Evolutionary conservation across 164 flowering plant species (phyloP), one percentile per base, ranked within the genome.

Genomic region (Aristolochia fimbriata): DNA sequence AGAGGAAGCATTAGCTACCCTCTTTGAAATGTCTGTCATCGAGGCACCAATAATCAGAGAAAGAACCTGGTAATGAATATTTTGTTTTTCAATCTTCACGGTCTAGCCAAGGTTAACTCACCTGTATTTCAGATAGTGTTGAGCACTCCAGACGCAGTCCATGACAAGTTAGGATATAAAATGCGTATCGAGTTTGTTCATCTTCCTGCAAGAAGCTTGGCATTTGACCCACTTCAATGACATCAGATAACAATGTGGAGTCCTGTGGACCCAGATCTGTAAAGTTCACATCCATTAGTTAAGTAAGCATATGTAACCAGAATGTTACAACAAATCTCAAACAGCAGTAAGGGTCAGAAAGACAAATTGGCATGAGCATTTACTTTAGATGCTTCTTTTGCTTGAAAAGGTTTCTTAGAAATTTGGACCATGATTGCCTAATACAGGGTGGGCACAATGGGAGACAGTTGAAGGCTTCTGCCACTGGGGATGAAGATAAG

Each of bases 251-350:
- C 17, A 90, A 74, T 41, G 90, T 78, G 53, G 97, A 87, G 67
- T 90, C 99, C 59, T 79, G 88, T 46, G 96, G 99, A 69, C 96
- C 83, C 69, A 91, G 66, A 71, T 91, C 98, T 91, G 85, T 10
- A 37, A 37, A 37, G 0, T 37, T 37, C 12, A 7, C 9, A 37
- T 37, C 1, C 8, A 10, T 10, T 37, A 37, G 10, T 37, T 10
- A 37, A 37, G 8, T 37, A 37, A 37, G 43, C 53, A 65, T 55
- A 19, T 68, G 56, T 14, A 57, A 55, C 24, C 15, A 24, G 47
- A 59, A 47, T 59, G 25, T 12, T 9, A 15, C 15, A 10, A 7
- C 9, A 37, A 37, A 37, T 37, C 8, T 37, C 10, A 37, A 37
- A 37, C 43, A 3, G 43, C 10, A 6, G 43, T 10, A 37, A 5